Base-by-base conservation (phyloP, 2,329 filamentous ascomycete genomes). In the Botryosphaeria dothidea region DNA sequence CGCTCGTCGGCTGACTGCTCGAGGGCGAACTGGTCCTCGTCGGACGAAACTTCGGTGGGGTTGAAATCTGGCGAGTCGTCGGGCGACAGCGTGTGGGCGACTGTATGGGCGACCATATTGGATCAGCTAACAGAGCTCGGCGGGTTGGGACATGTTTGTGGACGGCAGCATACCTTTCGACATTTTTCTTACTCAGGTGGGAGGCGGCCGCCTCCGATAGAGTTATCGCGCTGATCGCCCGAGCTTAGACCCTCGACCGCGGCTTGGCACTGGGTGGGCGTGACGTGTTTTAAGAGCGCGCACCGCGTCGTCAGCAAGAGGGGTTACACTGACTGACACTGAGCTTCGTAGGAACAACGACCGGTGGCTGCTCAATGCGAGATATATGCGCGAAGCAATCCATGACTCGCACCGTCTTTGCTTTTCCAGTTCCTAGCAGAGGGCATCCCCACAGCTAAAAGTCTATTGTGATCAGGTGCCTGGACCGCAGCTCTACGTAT, bases 31-130 rank as follows among this genome's bases (percentile, higher is more conserved):
- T 75, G 67, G 31, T 70, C 76, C 15, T 77, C 76, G 45, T 75
- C 76, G 46, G 75, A 77, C 48, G 72, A 72, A 7, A 76, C 71
- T 43, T 73, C 69, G 62, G 75, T 73, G 62, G 71, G 71, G 27
- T 68, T 68, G 64, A 77, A 68, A 54, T 76, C 70, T 52, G 76
- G 76, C 41, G 76, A 77, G 56, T 70, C 75, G 66, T 77, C 76
- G 25, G 72, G 74, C 58, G 75, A 74, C 27, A 68, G 73, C 54
- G 73, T 71, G 61, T 51, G 54, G 25, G 41, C 45, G 23, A 46
- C 54, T 65, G 46, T 31, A 34, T 27, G 45, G 11, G 56, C 15
- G 36, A 46, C 29, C 52, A 65, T 41, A 27, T 25, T 45, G 27
- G 19, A n/a, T 62, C 17, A 62, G 43, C 41, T 8, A 36, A 17